These are phyloP conservation scores for Yamadazyma tumulicola DNA, from an alignment of 805 yeast genomes.

Conservation along the genomic window DNA sequence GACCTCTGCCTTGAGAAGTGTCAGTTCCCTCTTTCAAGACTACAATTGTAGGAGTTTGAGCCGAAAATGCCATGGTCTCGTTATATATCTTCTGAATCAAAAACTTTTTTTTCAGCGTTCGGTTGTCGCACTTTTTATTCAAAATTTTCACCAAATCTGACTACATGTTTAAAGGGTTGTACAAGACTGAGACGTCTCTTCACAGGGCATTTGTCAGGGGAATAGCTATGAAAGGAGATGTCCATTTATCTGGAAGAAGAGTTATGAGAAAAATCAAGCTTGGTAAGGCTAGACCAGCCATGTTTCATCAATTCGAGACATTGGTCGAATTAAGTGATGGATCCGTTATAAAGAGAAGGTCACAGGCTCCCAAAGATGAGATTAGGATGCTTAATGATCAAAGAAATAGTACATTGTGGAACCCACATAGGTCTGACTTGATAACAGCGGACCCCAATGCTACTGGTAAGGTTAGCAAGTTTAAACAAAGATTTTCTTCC, in stretches of 20 bases:
- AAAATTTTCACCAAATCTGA: constrained; percentile 7
- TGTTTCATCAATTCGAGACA: constrained; percentile 86
- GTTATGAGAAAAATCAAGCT: constrained; percentile 64
- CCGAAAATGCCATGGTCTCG: constrained; percentile 76
- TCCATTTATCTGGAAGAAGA: constrained; percentile 46
- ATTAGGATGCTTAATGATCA: constrained; percentile 83
- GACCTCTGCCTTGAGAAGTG: constrained; percentile 94
- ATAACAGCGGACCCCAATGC: constrained; percentile 75
- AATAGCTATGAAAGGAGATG: constrained; percentile 31
- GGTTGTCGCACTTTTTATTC: constrained; percentile 10
- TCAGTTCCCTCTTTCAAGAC: constrained; percentile 98
- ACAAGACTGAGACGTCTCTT: background rate
- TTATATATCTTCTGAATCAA: constrained; percentile 4
- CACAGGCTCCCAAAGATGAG: constrained; percentile 87
- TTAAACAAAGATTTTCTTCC: constrained; percentile 60
- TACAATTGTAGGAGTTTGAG: constrained; percentile 96
- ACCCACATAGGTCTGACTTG: constrained; percentile 77
- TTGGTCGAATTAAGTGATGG: constrained; percentile 93
- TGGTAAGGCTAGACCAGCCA: constrained; percentile 92
- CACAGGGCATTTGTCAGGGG: constrained; percentile 11
- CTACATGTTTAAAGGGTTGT: constrained; percentile 6
- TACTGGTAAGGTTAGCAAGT: constrained; percentile 73
- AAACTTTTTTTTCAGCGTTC: constrained; percentile 6
- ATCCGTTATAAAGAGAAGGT: constrained; percentile 75
- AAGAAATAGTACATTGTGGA: constrained; percentile 85